phyloP scores from a whole-genome alignment of 2,329 filamentous ascomycete species.

The Paradendryphiella salina region DNA sequence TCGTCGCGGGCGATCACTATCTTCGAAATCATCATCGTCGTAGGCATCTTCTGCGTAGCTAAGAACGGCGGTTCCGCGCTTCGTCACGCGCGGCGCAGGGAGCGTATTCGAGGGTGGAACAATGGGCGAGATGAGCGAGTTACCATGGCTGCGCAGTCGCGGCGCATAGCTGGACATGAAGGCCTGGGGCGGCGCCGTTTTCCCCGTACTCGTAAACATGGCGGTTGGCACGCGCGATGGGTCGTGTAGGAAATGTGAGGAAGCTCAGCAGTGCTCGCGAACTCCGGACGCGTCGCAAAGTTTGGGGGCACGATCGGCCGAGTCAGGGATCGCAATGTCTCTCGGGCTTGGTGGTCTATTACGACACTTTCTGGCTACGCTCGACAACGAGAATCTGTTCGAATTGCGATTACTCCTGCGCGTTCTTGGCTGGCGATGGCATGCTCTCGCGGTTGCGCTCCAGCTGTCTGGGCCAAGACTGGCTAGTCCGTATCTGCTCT shows the following conservation, averaged over 20 bases:
- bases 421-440: conserved; percentile 29
- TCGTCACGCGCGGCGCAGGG: conserved; percentile 81
- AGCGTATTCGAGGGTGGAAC: conserved; percentile 70
- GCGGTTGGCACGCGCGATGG: conserved; percentile 28
- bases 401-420: conserved; percentile 24
- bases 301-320: conserved; percentile 2
- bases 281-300: conserved; percentile 38
- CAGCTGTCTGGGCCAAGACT: conserved; percentile 24
- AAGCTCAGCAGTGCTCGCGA: conserved; percentile 39
- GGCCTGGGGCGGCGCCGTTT: conserved; percentile 69
- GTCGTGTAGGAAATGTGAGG: conserved; percentile 26
- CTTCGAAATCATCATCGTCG: conserved; percentile 79
- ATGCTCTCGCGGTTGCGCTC: conserved; percentile 30
- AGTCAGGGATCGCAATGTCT: conserved; percentile 4
- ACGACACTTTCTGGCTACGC: conserved; percentile 9
- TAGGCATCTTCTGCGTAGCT: conserved; percentile 98
- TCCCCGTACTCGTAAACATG: conserved; percentile 49
- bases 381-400: conserved; percentile 11
- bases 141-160: conserved; percentile 85
- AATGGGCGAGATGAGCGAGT: conserved; percentile 85
- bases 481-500: conserved; percentile 7
- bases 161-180: conserved; percentile 92
- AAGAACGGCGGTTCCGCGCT: conserved; percentile 92
- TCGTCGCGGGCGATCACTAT: conserved; percentile 69
- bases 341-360: conserved; percentile 1